A percentile compares a stretch with the other conserved stretches of the same genome.
These are phyloP conservation scores for Pezicula neosporulosa DNA, from an alignment of 2,329 filamentous ascomycete genomes.

Conservation along the genomic window DNA sequence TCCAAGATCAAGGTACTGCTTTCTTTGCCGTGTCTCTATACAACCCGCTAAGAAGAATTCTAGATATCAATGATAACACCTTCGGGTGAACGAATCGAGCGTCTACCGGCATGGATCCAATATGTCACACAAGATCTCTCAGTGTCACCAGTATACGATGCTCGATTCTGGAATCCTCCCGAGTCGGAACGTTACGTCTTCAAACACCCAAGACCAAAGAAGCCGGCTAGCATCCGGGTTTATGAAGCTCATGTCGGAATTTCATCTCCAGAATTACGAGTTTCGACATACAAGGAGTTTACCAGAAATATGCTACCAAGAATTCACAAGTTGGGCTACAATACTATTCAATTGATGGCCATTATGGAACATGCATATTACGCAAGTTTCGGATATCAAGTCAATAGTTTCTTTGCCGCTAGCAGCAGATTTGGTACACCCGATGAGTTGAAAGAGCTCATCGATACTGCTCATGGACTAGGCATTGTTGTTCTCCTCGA, in stretches of 20 bases:
- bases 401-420: slow-evolving; percentile 98
- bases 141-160: slow-evolving; percentile 91
- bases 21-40: not conserved
- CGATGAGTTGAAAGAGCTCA: slow-evolving; percentile 93
- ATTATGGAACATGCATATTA: slow-evolving; percentile 99
- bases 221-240: slow-evolving; percentile 82
- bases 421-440: slow-evolving; percentile 93
- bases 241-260: slow-evolving; percentile 99
- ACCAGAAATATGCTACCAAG: slow-evolving; percentile 87
- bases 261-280: slow-evolving; percentile 82
- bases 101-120: slow-evolving; percentile 94
- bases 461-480: slow-evolving; percentile 90
- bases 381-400: slow-evolving; percentile 96
- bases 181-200: slow-evolving; percentile 72
- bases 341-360: slow-evolving; percentile 97
- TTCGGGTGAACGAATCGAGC: slow-evolving; percentile 76
- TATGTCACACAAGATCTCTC: slow-evolving; percentile 91
- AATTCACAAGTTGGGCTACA: slow-evolving; percentile 89
- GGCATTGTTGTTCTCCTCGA: slow-evolving; percentile 90
- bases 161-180: slow-evolving; percentile 95
- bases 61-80: slow-evolving; percentile 83
- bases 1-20: slow-evolving; percentile 84
- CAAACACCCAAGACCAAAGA: slow-evolving; percentile 77
- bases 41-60: slow-evolving; percentile 12
- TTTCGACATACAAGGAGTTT: slow-evolving; percentile 97